Base-by-base conservation (phyloP, 495 filamentous ascomycete genomes). In the Aspergillus taichungensis region DNA sequence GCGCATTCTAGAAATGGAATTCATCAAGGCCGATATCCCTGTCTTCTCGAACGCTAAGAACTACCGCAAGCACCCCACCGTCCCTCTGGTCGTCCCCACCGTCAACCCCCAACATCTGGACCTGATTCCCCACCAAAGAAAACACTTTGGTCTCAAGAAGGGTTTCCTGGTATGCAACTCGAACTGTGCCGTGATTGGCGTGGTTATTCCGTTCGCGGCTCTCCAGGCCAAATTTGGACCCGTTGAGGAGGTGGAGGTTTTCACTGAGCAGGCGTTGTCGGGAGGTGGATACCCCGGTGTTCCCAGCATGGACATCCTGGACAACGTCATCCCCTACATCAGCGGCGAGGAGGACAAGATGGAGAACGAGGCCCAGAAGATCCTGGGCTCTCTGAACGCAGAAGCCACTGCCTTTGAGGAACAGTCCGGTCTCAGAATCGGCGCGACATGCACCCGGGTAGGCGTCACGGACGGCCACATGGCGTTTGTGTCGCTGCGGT, bases 11-110 rank as follows among this genome's bases (percentile, higher is more conserved):
- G 87, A 94, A 63, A 81, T 79, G 74, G 80, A 79, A 54, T 91
- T 92, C 65, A 74, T 88, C 58, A 79, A 82, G 54, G 79, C 82
- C 13, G 78, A 88, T 59, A 75, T 89, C 27, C 77, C 79, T 50
- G 84, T 91, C 52, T 92, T 94, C 68, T 90, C 85, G 44, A 94
- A 91, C 56, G 85, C 87, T 6, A 92, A 92, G 72, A 91, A 91
- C 75, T 83, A 88, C 71, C 83, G 87, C 55, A 81, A 82, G 57
- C 78, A 89, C 61, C 85, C 85, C 12, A 69, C 84, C 31, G 84
- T 88, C n/a, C 87, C 88, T 4, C 76, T 94, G 50, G 80, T 94
- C 42, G 85, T 94, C 29, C 87, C 87, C 3, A 89, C 84, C 12
- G 85, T 91, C 49, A 92, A 91, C 67, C 76, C 86, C 9, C 62